phyloP scores from a whole-genome alignment of 2,329 filamentous ascomycete genomes.

The Colletotrichum plurivorum region DNA sequence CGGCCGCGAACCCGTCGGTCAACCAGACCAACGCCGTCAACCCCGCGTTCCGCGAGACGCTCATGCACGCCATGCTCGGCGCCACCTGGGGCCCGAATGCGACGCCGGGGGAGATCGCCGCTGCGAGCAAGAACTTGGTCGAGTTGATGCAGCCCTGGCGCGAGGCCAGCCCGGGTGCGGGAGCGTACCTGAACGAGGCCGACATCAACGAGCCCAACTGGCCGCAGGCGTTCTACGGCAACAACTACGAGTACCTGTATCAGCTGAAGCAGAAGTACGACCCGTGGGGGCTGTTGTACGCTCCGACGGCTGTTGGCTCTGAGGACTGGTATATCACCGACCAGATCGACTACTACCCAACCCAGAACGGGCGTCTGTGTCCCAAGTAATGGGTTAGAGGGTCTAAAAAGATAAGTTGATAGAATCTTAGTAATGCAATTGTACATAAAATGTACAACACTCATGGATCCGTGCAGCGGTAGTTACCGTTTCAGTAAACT shows the following conservation, averaged over 20 bases:
- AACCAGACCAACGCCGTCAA: constrained; percentile 52
- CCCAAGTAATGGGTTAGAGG: neutral
- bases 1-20: constrained; percentile 45
- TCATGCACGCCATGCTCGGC: constrained; percentile 51
- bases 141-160: constrained; percentile 43
- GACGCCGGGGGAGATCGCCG: constrained; percentile 44
- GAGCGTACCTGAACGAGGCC: constrained; percentile 50
- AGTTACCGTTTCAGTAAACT: too few species aligned
- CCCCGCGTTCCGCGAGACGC: constrained; percentile 57
- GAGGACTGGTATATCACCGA: constrained; percentile 51
- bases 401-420: too few species aligned
- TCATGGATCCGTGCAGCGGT: too few species aligned
- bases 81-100: constrained; percentile 45
- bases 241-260: constrained; percentile 52
- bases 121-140: constrained; percentile 48
- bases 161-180: constrained; percentile 44
- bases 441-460: too few species aligned
- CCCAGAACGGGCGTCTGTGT: constrained; percentile 4
- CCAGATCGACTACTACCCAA: neutral
- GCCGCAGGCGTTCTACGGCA: constrained; percentile 53
- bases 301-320: constrained; percentile 53
- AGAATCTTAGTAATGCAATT: too few species aligned
- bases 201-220: constrained; percentile 54
- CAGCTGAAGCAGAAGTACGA: constrained; percentile 53
- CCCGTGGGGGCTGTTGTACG: constrained; percentile 53